Evolutionary conservation across 225 moss, liverwort and hornwort species (phyloP).

Genomic region (Pleurozium schreberi): DNA sequence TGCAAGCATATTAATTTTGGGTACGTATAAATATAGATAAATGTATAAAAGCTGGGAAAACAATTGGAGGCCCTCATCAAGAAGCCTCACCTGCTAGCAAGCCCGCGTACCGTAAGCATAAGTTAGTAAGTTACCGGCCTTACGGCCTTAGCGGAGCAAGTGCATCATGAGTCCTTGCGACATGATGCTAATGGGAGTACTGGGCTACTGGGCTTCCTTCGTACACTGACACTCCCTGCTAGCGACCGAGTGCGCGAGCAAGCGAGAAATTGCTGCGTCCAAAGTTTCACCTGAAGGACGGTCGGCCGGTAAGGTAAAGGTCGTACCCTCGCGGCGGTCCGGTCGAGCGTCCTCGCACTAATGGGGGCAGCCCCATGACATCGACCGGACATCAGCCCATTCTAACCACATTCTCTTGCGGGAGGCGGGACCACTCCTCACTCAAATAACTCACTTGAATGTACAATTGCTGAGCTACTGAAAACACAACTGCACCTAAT

Average conservation of each 20-base stretch:
- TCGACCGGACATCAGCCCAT: neutral
- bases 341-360: neutral
- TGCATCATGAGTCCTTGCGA: neutral
- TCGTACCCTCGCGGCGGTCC: too few relatives aligned
- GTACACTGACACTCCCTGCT: neutral
- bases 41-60: neutral
- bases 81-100: neutral
- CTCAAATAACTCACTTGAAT: neutral
- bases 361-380: neutral
- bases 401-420: neutral
- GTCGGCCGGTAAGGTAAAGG: neutral
- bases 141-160: neutral
- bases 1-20: neutral
- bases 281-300: neutral
- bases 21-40: too few relatives aligned
- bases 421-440: neutral
- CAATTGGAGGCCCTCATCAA: neutral
- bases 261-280: neutral
- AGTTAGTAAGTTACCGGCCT: neutral
- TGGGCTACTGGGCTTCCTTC: too few relatives aligned
- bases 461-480: neutral
- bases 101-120: rapidly evolving
- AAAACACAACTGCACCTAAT: neutral
- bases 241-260: too few relatives aligned
- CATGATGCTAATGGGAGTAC: neutral